phyloP scores from a whole-genome alignment of 2,329 filamentous ascomycete species.

The Cytospora chrysosperma region DNA sequence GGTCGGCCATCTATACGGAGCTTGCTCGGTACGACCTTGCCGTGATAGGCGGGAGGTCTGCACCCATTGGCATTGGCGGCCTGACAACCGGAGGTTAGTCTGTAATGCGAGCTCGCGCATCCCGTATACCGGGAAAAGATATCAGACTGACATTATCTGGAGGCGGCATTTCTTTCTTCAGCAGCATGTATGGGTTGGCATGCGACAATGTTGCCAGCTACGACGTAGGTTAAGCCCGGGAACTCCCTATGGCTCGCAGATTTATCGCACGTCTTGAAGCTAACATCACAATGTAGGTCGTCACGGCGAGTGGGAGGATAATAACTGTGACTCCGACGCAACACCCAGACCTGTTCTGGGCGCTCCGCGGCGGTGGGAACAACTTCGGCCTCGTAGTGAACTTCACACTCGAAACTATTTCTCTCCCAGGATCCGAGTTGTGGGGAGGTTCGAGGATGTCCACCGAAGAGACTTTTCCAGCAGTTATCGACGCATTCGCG shows the following conservation, averaged over 20 bases:
- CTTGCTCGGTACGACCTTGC: conserved; percentile 3
- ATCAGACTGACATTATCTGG: not conserved
- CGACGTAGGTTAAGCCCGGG: not conserved
- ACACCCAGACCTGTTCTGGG: conserved; percentile 57
- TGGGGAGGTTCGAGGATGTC: conserved; percentile 39
- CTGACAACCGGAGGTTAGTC: conserved; percentile 1
- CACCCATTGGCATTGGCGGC: conserved; percentile 9
- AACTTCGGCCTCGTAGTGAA: conserved; percentile 57
- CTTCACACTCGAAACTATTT: conserved; percentile 43
- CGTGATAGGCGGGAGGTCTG: not conserved
- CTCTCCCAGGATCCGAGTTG: conserved; percentile 34
- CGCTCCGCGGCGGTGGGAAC: conserved; percentile 53
- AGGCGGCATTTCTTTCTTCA: conserved; percentile 12
- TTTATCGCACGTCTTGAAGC: not conserved
- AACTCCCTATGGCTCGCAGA: not conserved
- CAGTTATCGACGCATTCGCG: conserved; percentile 34
- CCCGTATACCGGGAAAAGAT: not conserved
- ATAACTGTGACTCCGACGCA: conserved; percentile 41
- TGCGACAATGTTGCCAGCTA: conserved; percentile 17
- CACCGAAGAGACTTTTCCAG: conserved; percentile 31
- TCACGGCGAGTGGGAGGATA: conserved; percentile 45
- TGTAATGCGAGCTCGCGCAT: not conserved
- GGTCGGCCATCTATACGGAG: not conserved
- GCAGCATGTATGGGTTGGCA: conserved; percentile 1
- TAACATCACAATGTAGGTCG: conserved; percentile 30